Evolutionary conservation across 768 basidiomycete genomes (phyloP), one percentile per base, ranked within the genome.

Genomic region (Mycena vitilis): DNA sequence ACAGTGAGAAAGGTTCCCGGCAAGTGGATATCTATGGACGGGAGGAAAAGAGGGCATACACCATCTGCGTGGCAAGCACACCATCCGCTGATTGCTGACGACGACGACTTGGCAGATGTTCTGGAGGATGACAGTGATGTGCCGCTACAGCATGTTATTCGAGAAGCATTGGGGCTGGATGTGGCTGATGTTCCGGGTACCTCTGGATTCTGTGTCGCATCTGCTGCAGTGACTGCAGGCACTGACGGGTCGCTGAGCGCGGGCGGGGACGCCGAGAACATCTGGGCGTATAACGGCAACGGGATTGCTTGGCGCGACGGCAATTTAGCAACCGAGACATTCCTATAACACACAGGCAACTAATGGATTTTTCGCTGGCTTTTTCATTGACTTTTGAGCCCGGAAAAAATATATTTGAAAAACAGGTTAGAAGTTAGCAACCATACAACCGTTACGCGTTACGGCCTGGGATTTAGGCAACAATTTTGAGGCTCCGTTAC

Each of bases 11-110:
- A 11, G 55, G 55, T 5, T 7, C 20, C 12, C 37, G 22, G 10
- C 55, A 56, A 22, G 38, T 56, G 22, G 55, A 40, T 13, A 56
- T 56, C 34, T 5, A 20, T 11, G 55, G 55, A 5, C n/a, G 38
- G 10, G 38, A 56, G 30, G 38, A 56, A 15, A 56, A 56, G 34
- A 30, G 55, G 5, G 55, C 55, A 2, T 56, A 56, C 11, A 56
- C 38, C 22, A 8, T 42, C n/a, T n/a, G 13, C 2, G 55, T 56
- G 4, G 22, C 38, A 22, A 56, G n/a, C 55, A 42, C 55, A 6
- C 55, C 38, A 40, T 40, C 38, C 38, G 38, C n/a, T n/a, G n/a
- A n/a, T n/a, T n/a, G n/a, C n/a, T n/a, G n/a, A n/a, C n/a, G n/a
- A n/a, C n/a, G n/a, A n/a, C n/a, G n/a, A n/a, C n/a, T n/a, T n/a